phyloP scores from a whole-genome alignment of 2,329 filamentous ascomycete species.

The Penicillium sp. region DNA sequence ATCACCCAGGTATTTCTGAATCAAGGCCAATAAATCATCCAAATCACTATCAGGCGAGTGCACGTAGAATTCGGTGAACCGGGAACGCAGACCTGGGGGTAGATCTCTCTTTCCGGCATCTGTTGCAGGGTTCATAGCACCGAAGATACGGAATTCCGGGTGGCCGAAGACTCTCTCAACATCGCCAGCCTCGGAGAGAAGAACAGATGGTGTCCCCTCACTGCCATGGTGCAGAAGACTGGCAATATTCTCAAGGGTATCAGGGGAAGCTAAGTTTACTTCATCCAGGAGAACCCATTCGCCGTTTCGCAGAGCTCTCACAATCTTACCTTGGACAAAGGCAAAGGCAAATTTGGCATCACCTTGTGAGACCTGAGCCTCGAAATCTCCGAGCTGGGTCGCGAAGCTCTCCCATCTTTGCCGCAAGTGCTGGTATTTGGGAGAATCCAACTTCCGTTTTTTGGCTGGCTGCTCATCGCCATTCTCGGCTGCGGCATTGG shows the following conservation, averaged over 20 bases:
- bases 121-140: conserved; percentile 98
- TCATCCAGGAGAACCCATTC: conserved; percentile 98
- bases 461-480: conserved; percentile 66
- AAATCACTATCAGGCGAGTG: conserved; percentile 83
- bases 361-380: conserved; percentile 70
- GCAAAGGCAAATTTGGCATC: conserved; percentile 85
- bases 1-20: conserved; percentile 80
- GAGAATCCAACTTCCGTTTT: conserved; percentile 62
- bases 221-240: conserved; percentile 77
- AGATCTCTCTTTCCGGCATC: conserved; percentile 96
- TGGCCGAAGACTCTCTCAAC: conserved; percentile 88
- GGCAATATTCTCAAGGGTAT: conserved; percentile 90
- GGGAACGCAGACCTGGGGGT: conserved; percentile 79
- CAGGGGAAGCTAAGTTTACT: conserved; percentile 92
- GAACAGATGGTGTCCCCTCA: conserved; percentile 72
- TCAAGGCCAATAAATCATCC: conserved; percentile 82
- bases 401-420: conserved; percentile 81
- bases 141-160: conserved; percentile 91
- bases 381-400: conserved; percentile 71
- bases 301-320: conserved; percentile 92
- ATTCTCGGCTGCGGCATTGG: conserved; percentile 43
- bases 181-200: conserved; percentile 90
- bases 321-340: conserved; percentile 93
- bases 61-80: conserved; percentile 95
- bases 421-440: conserved; percentile 56